These are phyloP conservation scores for Auriculariales sp. DNA, from an alignment of 768 basidiomycete species.

Conservation along the genomic window DNA sequence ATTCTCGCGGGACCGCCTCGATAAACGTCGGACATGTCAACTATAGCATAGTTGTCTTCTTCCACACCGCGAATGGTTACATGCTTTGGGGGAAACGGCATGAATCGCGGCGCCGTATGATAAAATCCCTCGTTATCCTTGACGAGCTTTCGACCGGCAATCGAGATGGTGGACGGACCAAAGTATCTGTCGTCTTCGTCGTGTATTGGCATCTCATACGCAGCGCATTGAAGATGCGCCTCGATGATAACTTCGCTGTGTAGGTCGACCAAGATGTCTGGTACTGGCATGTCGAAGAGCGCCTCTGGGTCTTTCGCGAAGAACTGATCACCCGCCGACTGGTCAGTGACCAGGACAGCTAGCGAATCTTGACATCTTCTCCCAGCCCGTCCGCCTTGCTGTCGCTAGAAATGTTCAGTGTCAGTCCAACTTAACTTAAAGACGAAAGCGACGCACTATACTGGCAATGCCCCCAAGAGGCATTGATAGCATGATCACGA, in stretches of 20 bases:
- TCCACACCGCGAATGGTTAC: constrained; percentile 63
- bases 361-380: constrained; percentile 69
- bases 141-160: constrained; percentile 47
- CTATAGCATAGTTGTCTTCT: constrained; percentile 65
- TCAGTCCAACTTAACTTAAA: not conserved
- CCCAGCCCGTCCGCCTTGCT: constrained; percentile 82
- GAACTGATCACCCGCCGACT: constrained; percentile 53
- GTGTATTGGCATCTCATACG: constrained; percentile 69
- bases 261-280: constrained; percentile 56
- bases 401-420: constrained; percentile 34
- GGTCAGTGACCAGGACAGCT: constrained; percentile 56
- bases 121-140: constrained; percentile 76
- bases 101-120: constrained; percentile 62
- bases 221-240: constrained; percentile 80
- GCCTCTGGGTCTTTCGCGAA: constrained; percentile 57
- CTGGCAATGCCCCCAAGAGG: constrained; percentile 58
- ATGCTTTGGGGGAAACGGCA: constrained; percentile 61
- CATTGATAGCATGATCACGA: constrained; percentile 81
- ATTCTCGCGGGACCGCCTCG: constrained; percentile 26
- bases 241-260: constrained; percentile 65
- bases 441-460: constrained; percentile 35
- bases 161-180: constrained; percentile 37
- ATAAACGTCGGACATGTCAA: constrained; percentile 39
- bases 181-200: constrained; percentile 57
- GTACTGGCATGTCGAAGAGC: constrained; percentile 45